A percentile compares a stretch with the other conserved stretches of the same genome.
phyloP scores from a whole-genome alignment of 768 basidiomycete genomes.

The Mycena chlorophos region DNA sequence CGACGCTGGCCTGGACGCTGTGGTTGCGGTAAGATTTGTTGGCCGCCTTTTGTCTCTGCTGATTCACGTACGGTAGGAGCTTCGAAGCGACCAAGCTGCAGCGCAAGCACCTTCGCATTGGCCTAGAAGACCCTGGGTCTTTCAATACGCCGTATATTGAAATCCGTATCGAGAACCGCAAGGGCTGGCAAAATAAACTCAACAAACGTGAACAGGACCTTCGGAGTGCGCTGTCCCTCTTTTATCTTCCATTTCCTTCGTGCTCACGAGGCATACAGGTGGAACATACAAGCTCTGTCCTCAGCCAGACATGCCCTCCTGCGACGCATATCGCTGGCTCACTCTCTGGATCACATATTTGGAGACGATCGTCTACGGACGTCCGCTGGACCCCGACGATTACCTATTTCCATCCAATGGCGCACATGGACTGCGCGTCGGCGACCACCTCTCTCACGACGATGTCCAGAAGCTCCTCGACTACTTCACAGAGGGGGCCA shows the following conservation, averaged over 20 bases:
- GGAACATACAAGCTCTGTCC: conserved; percentile 5
- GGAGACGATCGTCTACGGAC: conserved; percentile 23
- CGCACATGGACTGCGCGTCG: conserved; percentile 22
- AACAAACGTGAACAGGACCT: conserved; percentile 17
- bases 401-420: conserved; percentile 35
- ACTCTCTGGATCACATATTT: conserved; percentile 7
- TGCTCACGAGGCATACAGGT: neutral
- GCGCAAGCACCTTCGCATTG: conserved; percentile 5
- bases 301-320: neutral
- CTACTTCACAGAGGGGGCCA: conserved; percentile 23
- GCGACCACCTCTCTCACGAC: conserved; percentile 12
- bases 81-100: conserved; percentile 17
- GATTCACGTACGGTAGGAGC: too few species aligned
- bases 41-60: too few species aligned
- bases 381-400: conserved; percentile 26
- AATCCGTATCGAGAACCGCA: conserved; percentile 21
- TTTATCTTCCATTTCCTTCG: neutral
- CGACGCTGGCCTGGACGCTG: too few species aligned
- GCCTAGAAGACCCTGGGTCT: neutral
- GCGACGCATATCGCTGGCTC: neutral
- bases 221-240: conserved; percentile 11
- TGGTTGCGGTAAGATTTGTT: too few species aligned
- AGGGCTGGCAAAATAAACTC: conserved; percentile 27
- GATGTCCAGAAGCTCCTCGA: conserved; percentile 31
- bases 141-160: conserved; percentile 15